Evolutionary conservation across 2,329 filamentous ascomycete species (phyloP), one percentile per base, ranked within the genome.

Genomic region (Rhynchosporium secalis): DNA sequence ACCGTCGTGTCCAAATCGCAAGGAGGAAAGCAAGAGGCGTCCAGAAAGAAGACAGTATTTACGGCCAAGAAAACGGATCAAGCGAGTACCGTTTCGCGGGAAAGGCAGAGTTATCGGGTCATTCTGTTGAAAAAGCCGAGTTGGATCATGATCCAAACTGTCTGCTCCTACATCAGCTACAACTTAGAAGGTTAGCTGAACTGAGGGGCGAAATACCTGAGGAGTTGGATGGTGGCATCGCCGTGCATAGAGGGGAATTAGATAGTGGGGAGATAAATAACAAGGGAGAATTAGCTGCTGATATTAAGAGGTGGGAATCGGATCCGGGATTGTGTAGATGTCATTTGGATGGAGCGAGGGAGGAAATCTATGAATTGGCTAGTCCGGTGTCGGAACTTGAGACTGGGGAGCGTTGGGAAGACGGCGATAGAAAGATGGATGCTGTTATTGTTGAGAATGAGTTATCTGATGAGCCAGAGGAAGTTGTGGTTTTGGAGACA

Each of bases 71-170:
- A 10, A 40, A 38, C 1, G 13, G 13, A 9, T 52, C 49, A 1
- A 52, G 49, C n/a, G 49, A 52, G n/a, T 26, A 38, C 31, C 31
- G 49, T 1, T 52, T 52, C 15, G 20, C 33, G 8, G n/a, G 31
- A 8, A 52, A 52, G 6, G 49, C 49, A 7, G 49, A 52, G 20
- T 9, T 52, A 3, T 52, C n/a, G 1, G 49, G 49, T 3, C 2
- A 7, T 3, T n/a, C 49, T 20, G 36, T 13, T 12, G 7, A 40
- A n/a, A 52, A 33, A 33, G n/a, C 20, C 8, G 49, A 52, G 33
- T 28, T 52, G n/a, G 49, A 52, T 52, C 49, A 52, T 40, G 49
- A 52, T 52, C 49, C 49, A 1, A 33, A 52, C 1, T 52, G 49
- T 26, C 31, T 4, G 15, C 49, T 52, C 5, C 20, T 52, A 31